Base-by-base conservation (phyloP, 139 green algal genomes). In the Chlamydomonas sp. region DNA sequence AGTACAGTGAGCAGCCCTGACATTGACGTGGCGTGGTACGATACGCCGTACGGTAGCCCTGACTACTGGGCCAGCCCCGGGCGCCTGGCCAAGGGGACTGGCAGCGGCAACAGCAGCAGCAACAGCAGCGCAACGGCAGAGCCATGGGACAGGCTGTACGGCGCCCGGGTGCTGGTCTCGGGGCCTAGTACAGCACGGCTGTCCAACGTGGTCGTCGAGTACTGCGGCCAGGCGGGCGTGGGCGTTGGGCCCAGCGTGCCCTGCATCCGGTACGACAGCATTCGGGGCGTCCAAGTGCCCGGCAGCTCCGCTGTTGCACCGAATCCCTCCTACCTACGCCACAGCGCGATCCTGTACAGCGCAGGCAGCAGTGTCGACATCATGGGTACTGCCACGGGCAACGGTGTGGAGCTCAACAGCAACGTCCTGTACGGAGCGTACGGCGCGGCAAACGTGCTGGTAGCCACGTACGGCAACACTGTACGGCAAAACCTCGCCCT, bases 361-460 rank as follows among this genome's bases (percentile, higher is more conserved):
- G 15, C 67, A 16, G 58, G 80, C 66, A 67, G 66, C 57, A 68
- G 60, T 67, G 5, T 85, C 57, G 66, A 59, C 14, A 67, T 85
- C 3, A 7, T 6, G 9, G 16, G 49, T 1, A 49, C 6, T 4
- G 7, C 7, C 72, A 63, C 75, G 8, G 17, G 58, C 2, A 1
- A 3, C 5, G 77, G 78, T 0, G 62, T 78, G 0, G 14, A 5
- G 0, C 2, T 77, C 15, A 14, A 17, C 67, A 67, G 49, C 68
- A 85, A 90, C 80, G 90, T 93, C 17, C 57, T 93, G 10, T 89
- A 86, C 64, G 88, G 90, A 16, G 80, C 67, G 18, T 93, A 90
- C 60, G 92, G 93, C 77, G 16, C 31, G 0, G 61, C 59, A 8
- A 91, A 89, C 6, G 89, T 93, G 69, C 14, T 75, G 17, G 16